Percentiles rank a stretch among this genome's conserved stretches.
These are phyloP conservation scores for Gracilaria gracilis DNA, from an alignment of 23 red algal genomes.

Conservation along the genomic window DNA sequence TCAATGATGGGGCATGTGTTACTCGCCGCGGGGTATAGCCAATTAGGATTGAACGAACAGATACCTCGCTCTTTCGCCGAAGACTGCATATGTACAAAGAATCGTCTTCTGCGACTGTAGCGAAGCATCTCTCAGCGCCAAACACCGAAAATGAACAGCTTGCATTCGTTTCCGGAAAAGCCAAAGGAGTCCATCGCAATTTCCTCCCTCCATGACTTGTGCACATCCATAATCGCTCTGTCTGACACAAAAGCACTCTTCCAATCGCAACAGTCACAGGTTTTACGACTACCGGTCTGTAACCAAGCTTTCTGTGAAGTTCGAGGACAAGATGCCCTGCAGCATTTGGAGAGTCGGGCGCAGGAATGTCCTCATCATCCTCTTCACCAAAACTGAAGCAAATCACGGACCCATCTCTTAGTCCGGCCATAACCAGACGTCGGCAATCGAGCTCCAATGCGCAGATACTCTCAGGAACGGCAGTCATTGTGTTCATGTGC, in stretches of 20 bases:
- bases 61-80: conserved; percentile 41
- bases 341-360: conserved; percentile 16
- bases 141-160: conserved; percentile 50
- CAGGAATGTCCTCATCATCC: conserved; percentile 14
- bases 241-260: conserved; percentile 40
- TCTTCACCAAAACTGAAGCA: conserved; percentile 28
- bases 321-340: conserved; percentile 19
- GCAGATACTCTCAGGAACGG: conserved; percentile 75
- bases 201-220: conserved; percentile 49
- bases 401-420: conserved; percentile 55
- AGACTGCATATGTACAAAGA: conserved; percentile 52
- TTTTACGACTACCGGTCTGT: conserved; percentile 57
- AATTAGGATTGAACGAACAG: conserved; percentile 58
- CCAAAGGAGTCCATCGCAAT: conserved; percentile 50
- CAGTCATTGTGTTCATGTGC: not conserved
- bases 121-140: conserved; percentile 65
- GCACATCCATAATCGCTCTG: conserved; percentile 66
- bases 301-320: conserved; percentile 58
- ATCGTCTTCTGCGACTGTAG: conserved; percentile 46
- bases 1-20: not conserved
- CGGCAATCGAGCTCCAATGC: conserved; percentile 36
- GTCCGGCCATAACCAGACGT: conserved; percentile 50
- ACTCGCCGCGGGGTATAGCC: conserved; percentile 50
- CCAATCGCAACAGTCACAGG: conserved; percentile 28
- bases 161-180: conserved; percentile 65